Evolutionary conservation across 805 yeast species (phyloP), one percentile per base, ranked within the genome.

Genomic region (Brettanomyces anomalus): DNA sequence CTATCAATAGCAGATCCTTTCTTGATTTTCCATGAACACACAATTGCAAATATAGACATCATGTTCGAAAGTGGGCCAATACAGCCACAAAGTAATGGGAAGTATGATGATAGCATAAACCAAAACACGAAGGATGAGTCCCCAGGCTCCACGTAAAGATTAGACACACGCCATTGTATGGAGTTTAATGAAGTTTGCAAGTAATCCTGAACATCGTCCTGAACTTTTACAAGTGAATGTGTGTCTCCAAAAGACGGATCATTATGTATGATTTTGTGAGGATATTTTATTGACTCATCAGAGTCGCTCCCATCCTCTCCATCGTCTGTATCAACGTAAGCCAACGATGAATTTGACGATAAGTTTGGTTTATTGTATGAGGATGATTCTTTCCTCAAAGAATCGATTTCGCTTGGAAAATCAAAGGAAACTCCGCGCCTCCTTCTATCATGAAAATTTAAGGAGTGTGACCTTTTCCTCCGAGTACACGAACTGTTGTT

Each of bases 71-170:
- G 52, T 0, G 95, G 95, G 0, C 93, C 94, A 32, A 80, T 53
- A 50, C 90, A 83, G 4, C 90, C 87, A 1, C 89, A 79, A 6
- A 81, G 56, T 20, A 86, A 70, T 0, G 96, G 96, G 49, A 85
- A 71, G 50, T 79, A 79, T 3, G 82, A 72, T 3, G 89, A 78
- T 0, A 81, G 60, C 13, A 72, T 52, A 49, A 81, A 82, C 93
- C 94, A 85, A 31, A 58, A 20, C 4, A 55, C 41, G 34, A 62
- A 62, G 16, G 46, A 17, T 1, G 39, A 33, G n/a, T 62, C 65
- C 6, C 66, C 66, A 1, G 67, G 67, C 36, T 55, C 52, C 5
- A 58, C 58, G 24, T 53, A 50, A 16, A 62, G 49, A 28, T 54
- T 52, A 3, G 57, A 52, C 14, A 60, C 51, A 36, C 57, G 53